Evolutionary conservation across 2,329 filamentous ascomycete species (phyloP).

Genomic region (Talaromyces sp.): DNA sequence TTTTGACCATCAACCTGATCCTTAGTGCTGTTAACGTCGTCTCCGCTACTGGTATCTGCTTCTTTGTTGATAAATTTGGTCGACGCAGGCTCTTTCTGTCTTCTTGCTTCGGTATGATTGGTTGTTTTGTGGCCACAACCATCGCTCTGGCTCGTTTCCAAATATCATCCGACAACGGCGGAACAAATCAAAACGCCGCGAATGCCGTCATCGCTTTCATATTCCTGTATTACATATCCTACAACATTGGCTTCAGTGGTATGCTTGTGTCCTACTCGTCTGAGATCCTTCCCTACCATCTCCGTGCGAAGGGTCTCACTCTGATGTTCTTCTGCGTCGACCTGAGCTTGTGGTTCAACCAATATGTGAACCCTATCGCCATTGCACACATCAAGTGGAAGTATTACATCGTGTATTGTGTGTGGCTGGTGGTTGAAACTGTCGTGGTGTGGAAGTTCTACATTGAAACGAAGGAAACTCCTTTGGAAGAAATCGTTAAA

Average conservation of each 20-base stretch:
- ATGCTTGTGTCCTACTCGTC: conserved; percentile 28
- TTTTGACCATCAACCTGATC: conserved; percentile 27
- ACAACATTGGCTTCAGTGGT: conserved; percentile 30
- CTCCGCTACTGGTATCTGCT: conserved; percentile 35
- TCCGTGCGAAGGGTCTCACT: conserved; percentile 37
- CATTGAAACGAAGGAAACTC: conserved; percentile 35
- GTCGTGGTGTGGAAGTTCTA: conserved; percentile 28
- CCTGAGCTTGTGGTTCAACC: conserved; percentile 30
- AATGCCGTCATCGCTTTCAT: conserved; percentile 30
- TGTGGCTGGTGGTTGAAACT: conserved; percentile 30
- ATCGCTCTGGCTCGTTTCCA: conserved; percentile 20
- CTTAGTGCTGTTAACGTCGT: conserved; percentile 26
- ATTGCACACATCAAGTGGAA: conserved; percentile 10
- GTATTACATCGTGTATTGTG: conserved; percentile 23
- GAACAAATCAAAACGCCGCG: conserved; percentile 21
- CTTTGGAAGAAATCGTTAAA: conserved; percentile 29
- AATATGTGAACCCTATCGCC: conserved; percentile 18
- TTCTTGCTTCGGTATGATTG: conserved; percentile 27
- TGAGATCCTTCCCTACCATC: conserved; percentile 35
- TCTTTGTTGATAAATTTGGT: conserved; percentile 55
- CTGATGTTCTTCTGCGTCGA: conserved; percentile 28
- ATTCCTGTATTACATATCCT: conserved; percentile 30
- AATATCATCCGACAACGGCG: conserved; percentile 18
- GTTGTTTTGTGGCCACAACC: conserved; percentile 22
- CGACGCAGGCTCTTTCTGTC: conserved; percentile 57